These are phyloP conservation scores for Corylus heterophylla DNA, from an alignment of 306 rosid species.

Conservation along the genomic window DNA sequence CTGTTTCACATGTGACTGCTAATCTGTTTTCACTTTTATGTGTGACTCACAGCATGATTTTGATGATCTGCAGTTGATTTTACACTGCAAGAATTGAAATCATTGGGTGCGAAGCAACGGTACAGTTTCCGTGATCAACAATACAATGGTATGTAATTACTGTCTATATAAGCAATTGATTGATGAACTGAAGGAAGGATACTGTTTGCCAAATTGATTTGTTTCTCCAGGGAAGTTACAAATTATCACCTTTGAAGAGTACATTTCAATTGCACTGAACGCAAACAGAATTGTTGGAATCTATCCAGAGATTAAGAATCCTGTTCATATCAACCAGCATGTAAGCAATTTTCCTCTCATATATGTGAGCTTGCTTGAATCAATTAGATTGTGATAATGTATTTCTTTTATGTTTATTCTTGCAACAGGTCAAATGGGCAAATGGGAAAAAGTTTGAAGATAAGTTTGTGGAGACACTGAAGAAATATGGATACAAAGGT, in stretches of 20 bases:
- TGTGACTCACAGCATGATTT: background rate
- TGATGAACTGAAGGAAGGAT: too few species aligned
- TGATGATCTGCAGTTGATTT: conserved; percentile 71
- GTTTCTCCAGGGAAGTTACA: conserved; percentile 61
- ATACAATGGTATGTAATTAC: conserved; percentile 46
- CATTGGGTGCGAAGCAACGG: conserved; percentile 73
- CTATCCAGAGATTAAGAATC: conserved; percentile 90
- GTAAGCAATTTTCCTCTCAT: conserved; percentile 53
- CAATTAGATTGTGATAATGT: too few species aligned
- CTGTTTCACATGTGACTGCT: background rate
- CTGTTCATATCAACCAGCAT: conserved; percentile 67
- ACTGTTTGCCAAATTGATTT: background rate
- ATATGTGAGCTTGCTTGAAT: too few species aligned
- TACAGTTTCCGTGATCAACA: conserved; percentile 71
- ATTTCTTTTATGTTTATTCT: too few species aligned
- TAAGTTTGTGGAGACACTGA: conserved; percentile 70
- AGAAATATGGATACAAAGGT: conserved; percentile 84
- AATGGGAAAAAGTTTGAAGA: conserved; percentile 73
- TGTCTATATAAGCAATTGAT: too few species aligned
- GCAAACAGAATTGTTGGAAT: conserved; percentile 93
- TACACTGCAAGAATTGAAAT: conserved; percentile 64
- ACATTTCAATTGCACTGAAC: conserved; percentile 71
- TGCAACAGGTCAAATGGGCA: conserved; percentile 75
- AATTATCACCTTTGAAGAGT: conserved; percentile 88
- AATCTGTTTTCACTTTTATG: background rate